A percentile compares a stretch with the other conserved stretches of the same genome.
Conservation (phyloP, 768 basidiomycete genomes). For the Chalciporus piperatus region DNA sequence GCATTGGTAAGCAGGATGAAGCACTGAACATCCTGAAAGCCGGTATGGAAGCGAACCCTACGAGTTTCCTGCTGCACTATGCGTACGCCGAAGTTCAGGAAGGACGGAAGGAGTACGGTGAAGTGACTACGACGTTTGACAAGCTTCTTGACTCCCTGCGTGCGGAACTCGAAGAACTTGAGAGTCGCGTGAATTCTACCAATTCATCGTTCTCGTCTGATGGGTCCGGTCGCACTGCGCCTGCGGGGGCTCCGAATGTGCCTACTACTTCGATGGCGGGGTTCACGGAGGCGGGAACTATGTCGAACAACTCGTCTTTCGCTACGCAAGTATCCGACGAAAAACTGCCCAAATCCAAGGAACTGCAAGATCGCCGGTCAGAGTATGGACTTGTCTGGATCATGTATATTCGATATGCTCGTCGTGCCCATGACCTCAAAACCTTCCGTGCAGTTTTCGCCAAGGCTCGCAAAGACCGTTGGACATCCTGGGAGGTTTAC, state of each 20-base stretch:
- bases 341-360: constrained; percentile 51
- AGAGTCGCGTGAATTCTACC: constrained; percentile 40
- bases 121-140: constrained; percentile 71
- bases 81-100: constrained; percentile 78
- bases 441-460: constrained; percentile 74
- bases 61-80: constrained; percentile 88
- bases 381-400: constrained; percentile 81
- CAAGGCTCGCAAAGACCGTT: constrained; percentile 74
- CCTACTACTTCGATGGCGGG: constrained; percentile 9
- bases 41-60: constrained; percentile 85
- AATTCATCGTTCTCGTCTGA: constrained; percentile 40
- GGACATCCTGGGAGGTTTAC: constrained; percentile 88
- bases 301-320: constrained; percentile 46
- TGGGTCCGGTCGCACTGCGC: constrained; percentile 25
- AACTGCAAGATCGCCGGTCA: constrained; percentile 50
- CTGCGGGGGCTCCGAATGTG: constrained; percentile 22
- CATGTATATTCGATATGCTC: constrained; percentile 91
- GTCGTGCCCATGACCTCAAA: constrained; percentile 85
- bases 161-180: constrained; percentile 58
- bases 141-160: constrained; percentile 68
- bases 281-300: constrained; percentile 29
- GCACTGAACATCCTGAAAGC: constrained; percentile 75
- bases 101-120: constrained; percentile 57
- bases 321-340: constrained; percentile 51
- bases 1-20: constrained; percentile 76